phyloP scores from a whole-genome alignment of 1,139 yeast species.

The Chernovozyma sophiae-reginae region DNA sequence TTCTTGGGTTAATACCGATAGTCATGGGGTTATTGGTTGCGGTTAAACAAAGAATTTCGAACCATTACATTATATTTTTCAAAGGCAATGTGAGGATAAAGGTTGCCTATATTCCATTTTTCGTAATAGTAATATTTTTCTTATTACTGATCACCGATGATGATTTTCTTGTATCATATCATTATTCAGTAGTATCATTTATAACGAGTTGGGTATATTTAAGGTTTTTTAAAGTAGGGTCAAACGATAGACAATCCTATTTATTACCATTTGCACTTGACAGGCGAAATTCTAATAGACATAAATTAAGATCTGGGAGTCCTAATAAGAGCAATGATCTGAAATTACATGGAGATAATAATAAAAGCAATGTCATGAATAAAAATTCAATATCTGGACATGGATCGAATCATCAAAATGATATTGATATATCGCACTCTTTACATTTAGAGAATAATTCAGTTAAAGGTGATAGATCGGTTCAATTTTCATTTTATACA shows the following conservation, averaged over 20 bases:
- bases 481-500: slow-evolving; percentile 38
- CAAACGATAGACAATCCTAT: slow-evolving; percentile 42
- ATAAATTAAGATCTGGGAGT: slow-evolving; percentile 7
- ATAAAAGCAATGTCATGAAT: too few species aligned
- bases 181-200: slow-evolving; percentile 27
- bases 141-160: slow-evolving; percentile 22
- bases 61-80: slow-evolving; percentile 39
- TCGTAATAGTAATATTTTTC: slow-evolving; percentile 17
- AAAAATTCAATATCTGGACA: neutral
- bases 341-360: neutral
- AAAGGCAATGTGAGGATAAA: slow-evolving; percentile 36
- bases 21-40: slow-evolving; percentile 42
- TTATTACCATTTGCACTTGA: slow-evolving; percentile 32
- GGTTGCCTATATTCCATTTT: slow-evolving; percentile 37
- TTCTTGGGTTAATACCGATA: slow-evolving; percentile 33
- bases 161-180: slow-evolving; percentile 25
- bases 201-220: slow-evolving; percentile 38
- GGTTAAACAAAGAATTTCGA: slow-evolving; percentile 41
- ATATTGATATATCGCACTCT: neutral
- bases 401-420: neutral
- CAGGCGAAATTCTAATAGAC: slow-evolving; percentile 12
- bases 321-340: neutral
- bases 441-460: slow-evolving; percentile 23
- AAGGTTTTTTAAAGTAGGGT: slow-evolving; percentile 36
- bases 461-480: slow-evolving; percentile 37